Base-by-base conservation (phyloP, 2,329 filamentous ascomycete species). In the Capronia americana region DNA sequence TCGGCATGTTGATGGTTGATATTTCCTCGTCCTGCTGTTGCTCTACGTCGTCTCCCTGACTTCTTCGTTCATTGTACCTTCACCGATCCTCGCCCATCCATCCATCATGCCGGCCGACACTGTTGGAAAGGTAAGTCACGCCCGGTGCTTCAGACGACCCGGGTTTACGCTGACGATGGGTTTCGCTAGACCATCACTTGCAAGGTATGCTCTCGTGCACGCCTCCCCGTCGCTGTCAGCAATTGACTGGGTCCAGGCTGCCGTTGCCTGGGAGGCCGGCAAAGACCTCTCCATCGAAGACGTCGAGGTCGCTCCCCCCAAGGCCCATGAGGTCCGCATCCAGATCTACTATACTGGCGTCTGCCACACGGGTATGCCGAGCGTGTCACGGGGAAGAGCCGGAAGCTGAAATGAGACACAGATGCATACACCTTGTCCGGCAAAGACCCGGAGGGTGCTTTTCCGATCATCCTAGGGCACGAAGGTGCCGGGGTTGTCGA, bases 311-410 rank as follows among this genome's bases (percentile, higher is more conserved):
- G 88, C 86, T 61, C 91, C 94, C 70, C 95, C 95, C 67, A 89
- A 86, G 81, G 93, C 94, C 69, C 88, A 96, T 82, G 95, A 99
- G 84, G 95, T 99, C 77, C 92, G 95, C 75, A 97, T 99, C 77
- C 84, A 98, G 85, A 92, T 98, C 79, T 90, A 94, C 85, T 96
- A 97, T 85, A 99, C 95, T 61, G 95, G 95, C 81, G 95, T 99
- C 78, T 99, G 95, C 85, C 95, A 99, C 84, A 99, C 94, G 78
- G 92, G 92, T 95, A 82, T 74, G 79, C 76, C 57, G 64, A 61
- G 67, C 68, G 17, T 30, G 61, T 38, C 20, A 34, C 26, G 53
- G 48, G 34, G 34, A 67, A 61, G 50, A 59, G 60, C 60, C 44
- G 61, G 64, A 23, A 24, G 51, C 68, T 70, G 64, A 68, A 51